phyloP scores from a whole-genome alignment of 1,284 basidiomycete species.

The Ustilago crameri region DNA sequence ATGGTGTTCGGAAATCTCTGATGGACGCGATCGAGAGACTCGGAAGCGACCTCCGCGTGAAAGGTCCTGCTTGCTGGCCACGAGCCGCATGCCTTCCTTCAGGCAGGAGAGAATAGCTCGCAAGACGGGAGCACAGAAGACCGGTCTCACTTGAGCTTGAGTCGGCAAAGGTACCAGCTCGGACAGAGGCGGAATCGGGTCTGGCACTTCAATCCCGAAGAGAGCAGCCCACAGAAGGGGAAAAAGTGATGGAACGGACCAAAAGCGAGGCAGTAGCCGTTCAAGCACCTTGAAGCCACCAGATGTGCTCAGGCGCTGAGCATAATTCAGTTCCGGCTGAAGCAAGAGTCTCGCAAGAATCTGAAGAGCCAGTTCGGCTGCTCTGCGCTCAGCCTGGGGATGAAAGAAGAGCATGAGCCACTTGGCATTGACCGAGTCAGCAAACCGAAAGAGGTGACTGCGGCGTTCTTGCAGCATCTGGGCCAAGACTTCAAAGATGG shows the following conservation, averaged over 20 bases:
- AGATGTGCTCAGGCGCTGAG: conserved; percentile 74
- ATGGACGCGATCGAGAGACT: conserved; percentile 15
- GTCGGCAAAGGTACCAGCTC: conserved; percentile 72
- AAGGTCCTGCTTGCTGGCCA: conserved; percentile 11
- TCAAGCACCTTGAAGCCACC: conserved; percentile 80
- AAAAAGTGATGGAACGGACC: conserved; percentile 74
- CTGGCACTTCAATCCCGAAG: conserved; percentile 72
- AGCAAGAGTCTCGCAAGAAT: conserved; percentile 45
- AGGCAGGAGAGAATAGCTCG: conserved; percentile 57
- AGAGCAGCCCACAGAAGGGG: conserved; percentile 75
- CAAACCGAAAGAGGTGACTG: conserved; percentile 39
- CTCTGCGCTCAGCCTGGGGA: conserved; percentile 44
- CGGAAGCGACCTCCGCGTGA: conserved; percentile 7
- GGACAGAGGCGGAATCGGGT: conserved; percentile 73
- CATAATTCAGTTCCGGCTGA: conserved; percentile 24
- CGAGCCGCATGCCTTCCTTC: conserved; percentile 36
- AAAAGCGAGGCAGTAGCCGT: conserved; percentile 78
- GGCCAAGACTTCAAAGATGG: conserved; percentile 48
- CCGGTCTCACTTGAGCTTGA: conserved; percentile 73
- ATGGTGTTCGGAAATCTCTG: conserved; percentile 8
- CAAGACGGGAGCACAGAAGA: conserved; percentile 44
- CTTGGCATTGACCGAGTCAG: conserved; percentile 46
- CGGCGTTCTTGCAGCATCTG: conserved; percentile 45
- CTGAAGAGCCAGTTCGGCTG: conserved; percentile 42
- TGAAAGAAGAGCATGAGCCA: conserved; percentile 62